Conservation (phyloP, 2,329 filamentous ascomycete genomes). For the Keithomyces neogunnii region DNA sequence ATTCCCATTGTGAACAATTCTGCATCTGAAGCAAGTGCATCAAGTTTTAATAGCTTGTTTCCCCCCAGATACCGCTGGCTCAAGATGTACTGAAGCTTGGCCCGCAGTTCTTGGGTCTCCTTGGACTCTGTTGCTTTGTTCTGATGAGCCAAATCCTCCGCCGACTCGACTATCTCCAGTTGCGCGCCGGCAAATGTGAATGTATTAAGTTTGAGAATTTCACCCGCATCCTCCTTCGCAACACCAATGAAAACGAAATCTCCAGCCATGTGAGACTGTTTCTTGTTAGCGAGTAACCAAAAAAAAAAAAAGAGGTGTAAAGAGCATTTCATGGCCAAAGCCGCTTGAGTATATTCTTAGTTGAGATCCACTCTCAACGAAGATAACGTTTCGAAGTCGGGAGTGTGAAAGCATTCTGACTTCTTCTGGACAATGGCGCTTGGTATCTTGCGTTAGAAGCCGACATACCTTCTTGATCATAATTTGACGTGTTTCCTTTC, state of each 20-base stretch:
- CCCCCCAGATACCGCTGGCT: conserved; percentile 62
- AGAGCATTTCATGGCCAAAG: conserved; percentile 1
- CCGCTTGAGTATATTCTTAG: neutral
- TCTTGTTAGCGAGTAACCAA: conserved; percentile 47
- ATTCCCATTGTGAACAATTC: conserved; percentile 67
- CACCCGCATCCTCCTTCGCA: conserved; percentile 53
- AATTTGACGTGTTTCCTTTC: conserved; percentile 38
- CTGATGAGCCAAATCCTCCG: conserved; percentile 27
- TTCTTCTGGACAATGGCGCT: conserved; percentile 6
- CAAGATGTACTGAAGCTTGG: conserved; percentile 63
- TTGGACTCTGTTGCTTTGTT: conserved; percentile 38
- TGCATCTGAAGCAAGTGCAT: conserved; percentile 64
- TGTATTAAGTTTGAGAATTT: conserved; percentile 59
- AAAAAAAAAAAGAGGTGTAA: conserved; percentile 13
- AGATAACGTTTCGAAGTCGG: conserved; percentile 1
- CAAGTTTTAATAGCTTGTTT: conserved; percentile 74
- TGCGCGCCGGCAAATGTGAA: conserved; percentile 59
- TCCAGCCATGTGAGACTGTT: conserved; percentile 61
- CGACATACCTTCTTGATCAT: conserved; percentile 72
- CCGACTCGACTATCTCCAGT: conserved; percentile 45
- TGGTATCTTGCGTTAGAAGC: conserved; percentile 19
- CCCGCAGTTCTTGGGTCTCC: conserved; percentile 52
- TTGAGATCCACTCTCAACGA: neutral
- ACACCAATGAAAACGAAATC: conserved; percentile 62
- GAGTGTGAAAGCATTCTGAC: conserved; percentile 1